These are phyloP conservation scores for Knufia fluminis DNA, from an alignment of 2,329 filamentous ascomycete species.

Conservation along the genomic window DNA sequence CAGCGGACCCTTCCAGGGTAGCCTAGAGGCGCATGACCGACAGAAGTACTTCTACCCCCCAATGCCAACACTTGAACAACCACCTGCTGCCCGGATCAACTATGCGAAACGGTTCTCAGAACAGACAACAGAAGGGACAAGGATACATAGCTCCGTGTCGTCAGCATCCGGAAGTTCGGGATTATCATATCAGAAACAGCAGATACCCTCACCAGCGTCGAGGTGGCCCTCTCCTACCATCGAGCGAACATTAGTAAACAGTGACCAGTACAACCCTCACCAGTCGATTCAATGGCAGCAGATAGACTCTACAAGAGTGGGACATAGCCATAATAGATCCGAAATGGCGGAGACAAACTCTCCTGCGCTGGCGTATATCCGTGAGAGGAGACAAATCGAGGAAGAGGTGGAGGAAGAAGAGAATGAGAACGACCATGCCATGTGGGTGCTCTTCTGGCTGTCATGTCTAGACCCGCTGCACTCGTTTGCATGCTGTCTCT, in stretches of 20 bases:
- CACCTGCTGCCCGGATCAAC: background rate
- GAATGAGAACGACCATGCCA: slow-evolving; percentile 31
- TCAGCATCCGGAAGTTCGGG: slow-evolving; percentile 18
- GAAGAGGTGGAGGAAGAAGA: slow-evolving; percentile 25
- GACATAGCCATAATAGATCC: slow-evolving; percentile 24
- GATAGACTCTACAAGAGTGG: slow-evolving; percentile 21
- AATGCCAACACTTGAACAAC: background rate
- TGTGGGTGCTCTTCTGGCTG: slow-evolving; percentile 32
- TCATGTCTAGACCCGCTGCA: slow-evolving; percentile 43
- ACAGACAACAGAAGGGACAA: slow-evolving; percentile 11
- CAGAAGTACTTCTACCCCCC: slow-evolving; percentile 1
- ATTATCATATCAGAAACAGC: slow-evolving; percentile 14
- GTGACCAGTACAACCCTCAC: background rate
- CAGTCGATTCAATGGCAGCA: slow-evolving; percentile 21
- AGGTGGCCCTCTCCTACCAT: slow-evolving; percentile 12
- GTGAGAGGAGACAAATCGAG: slow-evolving; percentile 6
- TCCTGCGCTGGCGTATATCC: background rate
- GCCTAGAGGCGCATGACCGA: slow-evolving; percentile 3
- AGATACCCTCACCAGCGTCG: slow-evolving; percentile 8
- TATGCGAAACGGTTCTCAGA: background rate
- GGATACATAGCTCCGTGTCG: slow-evolving; percentile 19
- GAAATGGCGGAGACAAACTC: slow-evolving; percentile 8
- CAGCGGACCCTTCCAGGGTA: background rate
- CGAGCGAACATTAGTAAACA: slow-evolving; percentile 5
- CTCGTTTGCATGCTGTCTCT: slow-evolving; percentile 45